These are phyloP conservation scores for Phytopythium montanum DNA, from an alignment of 352 stramenopile species.

Conservation along the genomic window DNA sequence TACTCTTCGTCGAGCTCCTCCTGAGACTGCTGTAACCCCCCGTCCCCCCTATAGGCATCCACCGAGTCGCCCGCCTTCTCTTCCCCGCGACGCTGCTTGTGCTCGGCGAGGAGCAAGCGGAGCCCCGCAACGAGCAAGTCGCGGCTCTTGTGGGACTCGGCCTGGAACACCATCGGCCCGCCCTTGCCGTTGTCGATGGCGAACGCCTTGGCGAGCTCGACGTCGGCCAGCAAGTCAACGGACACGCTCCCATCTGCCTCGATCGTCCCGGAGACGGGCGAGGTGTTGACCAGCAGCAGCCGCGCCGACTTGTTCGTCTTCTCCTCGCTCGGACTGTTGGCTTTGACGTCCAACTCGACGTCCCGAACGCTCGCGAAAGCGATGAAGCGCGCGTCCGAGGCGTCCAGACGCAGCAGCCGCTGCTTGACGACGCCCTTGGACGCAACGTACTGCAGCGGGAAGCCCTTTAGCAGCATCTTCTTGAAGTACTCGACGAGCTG, in stretches of 20 bases:
- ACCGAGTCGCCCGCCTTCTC: background rate
- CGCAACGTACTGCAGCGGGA: slow-evolving; percentile 58
- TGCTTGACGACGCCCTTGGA: slow-evolving; percentile 39
- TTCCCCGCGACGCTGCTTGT: slow-evolving; percentile 27
- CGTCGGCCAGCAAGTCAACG: slow-evolving; percentile 15
- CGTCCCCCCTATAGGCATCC: background rate
- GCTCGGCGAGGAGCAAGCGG: slow-evolving; percentile 54
- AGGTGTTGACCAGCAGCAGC: slow-evolving; percentile 55
- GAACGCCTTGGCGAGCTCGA: slow-evolving; percentile 33
- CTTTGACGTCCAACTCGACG: slow-evolving; percentile 5
- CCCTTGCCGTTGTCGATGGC: slow-evolving; percentile 60
- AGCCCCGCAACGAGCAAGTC: slow-evolving; percentile 66
- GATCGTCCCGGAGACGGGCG: slow-evolving; percentile 30
- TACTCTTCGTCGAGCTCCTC: background rate
- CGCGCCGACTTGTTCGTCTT: slow-evolving; percentile 60
- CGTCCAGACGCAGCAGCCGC: slow-evolving; percentile 37
- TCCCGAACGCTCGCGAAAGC: slow-evolving; percentile 44
- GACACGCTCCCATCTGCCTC: slow-evolving; percentile 28
- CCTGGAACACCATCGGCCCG: slow-evolving; percentile 49
- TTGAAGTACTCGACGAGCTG: slow-evolving; percentile 69
- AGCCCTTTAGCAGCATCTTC: slow-evolving; percentile 67
- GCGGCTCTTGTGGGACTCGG: slow-evolving; percentile 58
- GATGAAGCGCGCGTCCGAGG: slow-evolving; percentile 37
- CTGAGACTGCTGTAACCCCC: background rate
- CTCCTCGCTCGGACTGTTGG: slow-evolving; percentile 11